Conservation (phyloP, 805 yeast genomes). For the Wickerhamiella spandovensis region DNA sequence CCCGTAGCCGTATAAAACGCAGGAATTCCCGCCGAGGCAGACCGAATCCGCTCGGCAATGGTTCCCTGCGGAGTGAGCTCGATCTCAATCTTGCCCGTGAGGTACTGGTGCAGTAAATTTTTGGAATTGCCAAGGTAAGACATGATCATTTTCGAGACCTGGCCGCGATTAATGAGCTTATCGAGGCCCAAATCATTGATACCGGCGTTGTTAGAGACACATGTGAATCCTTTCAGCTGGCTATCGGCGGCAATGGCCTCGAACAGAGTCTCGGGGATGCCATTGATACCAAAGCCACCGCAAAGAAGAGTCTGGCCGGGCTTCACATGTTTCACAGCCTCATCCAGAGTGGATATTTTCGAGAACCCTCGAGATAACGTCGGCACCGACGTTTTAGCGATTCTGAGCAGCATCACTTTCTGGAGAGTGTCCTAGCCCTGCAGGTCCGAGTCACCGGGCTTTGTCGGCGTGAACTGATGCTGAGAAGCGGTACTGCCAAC, state of each 20-base stretch:
- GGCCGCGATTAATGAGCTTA: conserved; percentile 30
- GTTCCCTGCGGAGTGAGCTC: conserved; percentile 41
- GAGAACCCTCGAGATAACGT: neutral
- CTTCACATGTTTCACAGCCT: conserved; percentile 15
- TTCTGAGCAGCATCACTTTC: neutral
- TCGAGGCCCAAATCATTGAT: conserved; percentile 33
- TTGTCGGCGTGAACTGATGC: too few species aligned
- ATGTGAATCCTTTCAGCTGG: conserved; percentile 29
- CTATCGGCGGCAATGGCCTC: conserved; percentile 26
- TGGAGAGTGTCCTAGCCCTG: neutral
- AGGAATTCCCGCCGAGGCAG: conserved; percentile 38
- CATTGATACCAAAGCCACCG: conserved; percentile 39
- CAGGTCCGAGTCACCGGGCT: neutral
- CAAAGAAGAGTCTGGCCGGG: conserved; percentile 27
- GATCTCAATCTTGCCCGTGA: conserved; percentile 32
- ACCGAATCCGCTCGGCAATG: conserved; percentile 36
- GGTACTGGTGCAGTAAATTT: conserved; percentile 29
- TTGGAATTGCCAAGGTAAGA: conserved; percentile 37
- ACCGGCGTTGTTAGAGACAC: conserved; percentile 38
- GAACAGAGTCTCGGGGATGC: conserved; percentile 34
- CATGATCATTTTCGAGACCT: conserved; percentile 32
- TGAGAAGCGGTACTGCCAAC: too few species aligned
- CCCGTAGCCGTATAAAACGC: conserved; percentile 40
- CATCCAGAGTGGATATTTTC: conserved; percentile 13
- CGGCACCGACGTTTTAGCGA: neutral